Percentiles rank a stretch among this genome's conserved stretches.
These are phyloP conservation scores for Elaeagnus macrophylla DNA, from an alignment of 306 rosid species.

Conservation along the genomic window DNA sequence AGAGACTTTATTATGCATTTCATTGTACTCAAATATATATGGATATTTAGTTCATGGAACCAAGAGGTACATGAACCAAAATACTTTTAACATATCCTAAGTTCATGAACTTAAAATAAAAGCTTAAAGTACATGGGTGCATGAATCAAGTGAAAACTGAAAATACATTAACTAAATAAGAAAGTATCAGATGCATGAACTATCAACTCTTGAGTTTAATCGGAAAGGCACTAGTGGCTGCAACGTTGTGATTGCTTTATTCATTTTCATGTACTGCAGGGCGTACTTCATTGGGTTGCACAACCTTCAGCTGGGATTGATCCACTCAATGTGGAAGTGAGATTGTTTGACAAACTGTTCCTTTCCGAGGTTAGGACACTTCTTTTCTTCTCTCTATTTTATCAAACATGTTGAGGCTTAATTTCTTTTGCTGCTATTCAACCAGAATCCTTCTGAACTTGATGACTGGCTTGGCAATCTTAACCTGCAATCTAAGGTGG, in stretches of 20 bases:
- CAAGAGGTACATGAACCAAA: too few relatives aligned
- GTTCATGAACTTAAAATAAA: too few relatives aligned
- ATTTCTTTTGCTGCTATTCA: conserved; percentile 7
- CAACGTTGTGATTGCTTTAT: neutral
- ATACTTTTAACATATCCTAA: too few relatives aligned
- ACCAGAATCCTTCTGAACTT: conserved; percentile 90
- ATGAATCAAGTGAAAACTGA: too few relatives aligned
- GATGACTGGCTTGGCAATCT: conserved; percentile 88
- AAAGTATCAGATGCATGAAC: too few relatives aligned
- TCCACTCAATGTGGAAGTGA: conserved; percentile 77
- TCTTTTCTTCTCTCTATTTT: neutral
- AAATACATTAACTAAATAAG: too few relatives aligned
- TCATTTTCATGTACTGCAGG: conserved; percentile 29
- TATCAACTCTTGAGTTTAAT: too few relatives aligned
- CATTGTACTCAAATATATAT: too few relatives aligned
- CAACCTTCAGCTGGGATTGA: conserved; percentile 77
- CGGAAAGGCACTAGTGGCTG: neutral
- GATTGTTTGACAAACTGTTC: conserved; percentile 81
- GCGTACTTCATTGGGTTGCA: conserved; percentile 93
- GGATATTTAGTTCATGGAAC: too few relatives aligned
- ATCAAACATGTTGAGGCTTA: neutral
- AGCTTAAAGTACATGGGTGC: too few relatives aligned
- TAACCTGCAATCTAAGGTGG: conserved; percentile 61
- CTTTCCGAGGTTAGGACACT: conserved; percentile 62
- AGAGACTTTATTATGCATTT: too few relatives aligned